Conservation (phyloP, 2,329 filamentous ascomycete species). For the Exophiala spinifera region DNA sequence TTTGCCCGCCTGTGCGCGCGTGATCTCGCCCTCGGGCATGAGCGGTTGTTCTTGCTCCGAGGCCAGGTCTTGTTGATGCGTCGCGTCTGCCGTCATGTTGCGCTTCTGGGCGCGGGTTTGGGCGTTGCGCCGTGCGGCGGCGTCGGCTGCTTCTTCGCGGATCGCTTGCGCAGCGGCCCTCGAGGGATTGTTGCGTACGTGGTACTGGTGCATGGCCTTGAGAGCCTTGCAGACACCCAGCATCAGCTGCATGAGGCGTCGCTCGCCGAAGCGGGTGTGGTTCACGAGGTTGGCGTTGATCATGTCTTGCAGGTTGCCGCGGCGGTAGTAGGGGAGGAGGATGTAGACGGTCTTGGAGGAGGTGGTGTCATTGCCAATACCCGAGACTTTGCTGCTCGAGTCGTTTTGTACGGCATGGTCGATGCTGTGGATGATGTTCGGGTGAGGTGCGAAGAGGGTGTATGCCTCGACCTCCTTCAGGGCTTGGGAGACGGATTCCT, state of each 20-base stretch:
- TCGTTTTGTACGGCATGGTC: slow-evolving; percentile 81
- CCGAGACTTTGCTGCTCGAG: slow-evolving; percentile 53
- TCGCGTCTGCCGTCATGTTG: slow-evolving; percentile 39
- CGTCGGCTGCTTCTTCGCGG: slow-evolving; percentile 54
- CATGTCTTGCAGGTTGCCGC: slow-evolving; percentile 94
- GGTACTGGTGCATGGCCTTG: slow-evolving; percentile 87
- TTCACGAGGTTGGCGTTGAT: slow-evolving; percentile 99
- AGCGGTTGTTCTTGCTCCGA: slow-evolving; percentile 75
- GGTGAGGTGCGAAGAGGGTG: slow-evolving; percentile 76
- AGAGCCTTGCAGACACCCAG: slow-evolving; percentile 86
- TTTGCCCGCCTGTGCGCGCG: slow-evolving; percentile 63
- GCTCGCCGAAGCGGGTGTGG: slow-evolving; percentile 84
- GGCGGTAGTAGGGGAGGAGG: slow-evolving; percentile 87
- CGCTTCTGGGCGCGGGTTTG: slow-evolving; percentile 42
- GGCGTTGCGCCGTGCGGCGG: slow-evolving; percentile 36
- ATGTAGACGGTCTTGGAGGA: slow-evolving; percentile 94
- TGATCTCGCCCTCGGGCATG: slow-evolving; percentile 66
- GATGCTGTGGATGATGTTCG: slow-evolving; percentile 81
- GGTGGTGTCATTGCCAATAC: slow-evolving; percentile 52
- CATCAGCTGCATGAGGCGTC: slow-evolving; percentile 82
- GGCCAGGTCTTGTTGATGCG: slow-evolving; percentile 63
- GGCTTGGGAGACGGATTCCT: slow-evolving; percentile 90
- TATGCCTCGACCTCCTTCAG: slow-evolving; percentile 98
- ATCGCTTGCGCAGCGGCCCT: slow-evolving; percentile 54
- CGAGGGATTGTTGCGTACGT: slow-evolving; percentile 49